Percentiles rank a stretch among this genome's conserved stretches.
Evolutionary conservation across 208 protist species (phyloP).

Genomic region (Tritrichomonas foetus): DNA sequence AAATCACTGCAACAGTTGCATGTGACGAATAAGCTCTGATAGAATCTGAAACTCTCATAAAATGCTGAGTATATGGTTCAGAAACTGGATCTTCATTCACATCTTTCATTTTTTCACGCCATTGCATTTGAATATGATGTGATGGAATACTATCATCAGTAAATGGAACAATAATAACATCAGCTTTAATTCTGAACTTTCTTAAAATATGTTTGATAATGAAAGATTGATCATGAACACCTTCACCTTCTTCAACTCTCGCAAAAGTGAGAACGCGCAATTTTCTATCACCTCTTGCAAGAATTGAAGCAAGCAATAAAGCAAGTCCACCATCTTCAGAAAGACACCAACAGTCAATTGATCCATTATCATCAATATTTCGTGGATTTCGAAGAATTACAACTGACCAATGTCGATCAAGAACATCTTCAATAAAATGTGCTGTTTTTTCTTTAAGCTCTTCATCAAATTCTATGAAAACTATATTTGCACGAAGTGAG

Average conservation of each 20-base stretch:
- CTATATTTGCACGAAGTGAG: neutral
- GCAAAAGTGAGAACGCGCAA: neutral
- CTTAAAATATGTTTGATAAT: neutral
- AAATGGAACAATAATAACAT: neutral
- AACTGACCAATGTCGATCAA: neutral
- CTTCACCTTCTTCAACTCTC: neutral
- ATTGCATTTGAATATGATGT: too few species aligned
- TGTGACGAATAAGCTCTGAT: neutral
- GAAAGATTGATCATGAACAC: neutral
- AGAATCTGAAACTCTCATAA: neutral
- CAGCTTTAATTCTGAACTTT: neutral
- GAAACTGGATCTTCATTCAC: neutral
- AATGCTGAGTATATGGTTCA: neutral
- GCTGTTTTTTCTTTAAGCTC: neutral
- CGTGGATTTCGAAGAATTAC: neutral
- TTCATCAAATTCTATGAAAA: conserved; percentile 24
- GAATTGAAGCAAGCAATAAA: neutral
- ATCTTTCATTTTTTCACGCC: too few species aligned
- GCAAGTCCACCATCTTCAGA: neutral
- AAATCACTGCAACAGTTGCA: neutral
- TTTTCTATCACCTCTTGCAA: neutral
- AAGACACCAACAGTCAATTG: neutral
- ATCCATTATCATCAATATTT: neutral
- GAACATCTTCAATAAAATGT: neutral
- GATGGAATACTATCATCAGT: neutral